phyloP scores from a whole-genome alignment of 805 yeast genomes.

The Starmerella tilneyi region DNA sequence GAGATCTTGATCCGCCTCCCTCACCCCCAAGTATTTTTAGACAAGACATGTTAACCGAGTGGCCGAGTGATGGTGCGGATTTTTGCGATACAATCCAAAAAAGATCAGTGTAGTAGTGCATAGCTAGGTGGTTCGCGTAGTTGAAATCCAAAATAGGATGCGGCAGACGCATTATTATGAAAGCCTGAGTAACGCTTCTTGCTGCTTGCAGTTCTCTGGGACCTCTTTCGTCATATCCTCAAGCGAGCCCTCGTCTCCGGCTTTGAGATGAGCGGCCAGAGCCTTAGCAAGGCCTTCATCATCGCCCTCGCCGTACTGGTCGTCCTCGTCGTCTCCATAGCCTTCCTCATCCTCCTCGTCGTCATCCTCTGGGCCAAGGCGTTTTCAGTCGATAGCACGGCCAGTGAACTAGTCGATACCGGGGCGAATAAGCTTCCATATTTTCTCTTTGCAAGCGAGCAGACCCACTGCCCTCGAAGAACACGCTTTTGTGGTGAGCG shows the following conservation, averaged over 20 bases:
- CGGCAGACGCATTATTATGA: background rate
- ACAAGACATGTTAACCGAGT: too few relatives aligned
- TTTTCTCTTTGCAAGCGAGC: too few relatives aligned
- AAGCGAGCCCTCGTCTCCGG: conserved; percentile 21
- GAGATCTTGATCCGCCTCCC: too few relatives aligned
- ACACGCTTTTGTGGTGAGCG: too few relatives aligned
- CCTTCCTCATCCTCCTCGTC: conserved; percentile 53
- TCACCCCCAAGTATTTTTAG: too few relatives aligned
- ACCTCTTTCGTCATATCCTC: conserved; percentile 37
- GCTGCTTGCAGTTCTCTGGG: conserved; percentile 53
- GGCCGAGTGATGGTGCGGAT: too few relatives aligned
- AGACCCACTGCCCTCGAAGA: too few relatives aligned
- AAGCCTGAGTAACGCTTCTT: conserved; percentile 20
- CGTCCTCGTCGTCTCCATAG: conserved; percentile 54
- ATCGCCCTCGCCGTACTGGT: conserved; percentile 40
- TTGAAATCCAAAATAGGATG: too few relatives aligned
- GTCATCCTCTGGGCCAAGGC: conserved; percentile 47
- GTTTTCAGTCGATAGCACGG: conserved; percentile 75
- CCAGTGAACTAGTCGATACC: conserved; percentile 99
- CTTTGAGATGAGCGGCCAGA: conserved; percentile 42
- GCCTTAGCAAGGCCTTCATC: conserved; percentile 53
- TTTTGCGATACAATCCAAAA: too few relatives aligned
- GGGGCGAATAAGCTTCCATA: conserved; percentile 84
- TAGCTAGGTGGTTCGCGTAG: too few relatives aligned
- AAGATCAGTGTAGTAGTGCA: too few relatives aligned